These are phyloP conservation scores for Neopestalotiopsis sp. DNA, from an alignment of 2,329 filamentous ascomycete genomes.

Conservation along the genomic window DNA sequence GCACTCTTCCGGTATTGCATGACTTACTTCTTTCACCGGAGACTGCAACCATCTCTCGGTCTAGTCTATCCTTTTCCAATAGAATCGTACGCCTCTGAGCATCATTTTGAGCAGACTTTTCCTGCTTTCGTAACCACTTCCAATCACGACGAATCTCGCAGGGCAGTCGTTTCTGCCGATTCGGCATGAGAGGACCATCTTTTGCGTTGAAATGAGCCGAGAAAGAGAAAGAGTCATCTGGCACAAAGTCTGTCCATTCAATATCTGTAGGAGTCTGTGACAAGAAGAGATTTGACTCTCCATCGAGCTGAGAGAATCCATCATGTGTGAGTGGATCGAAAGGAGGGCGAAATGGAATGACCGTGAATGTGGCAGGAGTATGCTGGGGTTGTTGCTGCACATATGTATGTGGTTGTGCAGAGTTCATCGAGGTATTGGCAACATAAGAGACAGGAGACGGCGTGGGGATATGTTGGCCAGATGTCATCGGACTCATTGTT, in stretches of 20 bases:
- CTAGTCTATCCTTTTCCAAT: constrained; percentile 10
- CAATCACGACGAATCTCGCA: constrained; percentile 21
- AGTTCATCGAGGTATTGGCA: not conserved
- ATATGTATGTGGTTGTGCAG: not conserved
- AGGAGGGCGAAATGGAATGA: constrained; percentile 2
- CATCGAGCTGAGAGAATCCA: constrained; percentile 13
- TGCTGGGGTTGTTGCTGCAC: not conserved
- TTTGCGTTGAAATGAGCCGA: constrained; percentile 18
- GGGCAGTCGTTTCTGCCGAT: constrained; percentile 16
- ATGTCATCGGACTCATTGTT: constrained; percentile 2
- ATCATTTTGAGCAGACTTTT: constrained; percentile 9
- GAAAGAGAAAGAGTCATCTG: constrained; percentile 12
- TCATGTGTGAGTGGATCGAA: not conserved
- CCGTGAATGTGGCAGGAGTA: not conserved
- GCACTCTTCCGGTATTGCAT: too few species aligned
- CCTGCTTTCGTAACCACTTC: constrained; percentile 8
- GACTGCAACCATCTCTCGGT: constrained; percentile 17
- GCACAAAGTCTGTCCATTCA: not conserved
- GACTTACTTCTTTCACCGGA: constrained; percentile 16
- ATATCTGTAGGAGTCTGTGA: constrained; percentile 6
- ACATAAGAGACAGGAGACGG: not conserved
- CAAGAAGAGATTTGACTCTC: constrained; percentile 13
- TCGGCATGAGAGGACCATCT: constrained; percentile 4
- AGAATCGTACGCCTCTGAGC: constrained; percentile 3
- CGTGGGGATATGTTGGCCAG: not conserved